These are phyloP conservation scores for Penicillium atrosanguineum DNA, from an alignment of 495 filamentous ascomycete genomes.

Conservation along the genomic window DNA sequence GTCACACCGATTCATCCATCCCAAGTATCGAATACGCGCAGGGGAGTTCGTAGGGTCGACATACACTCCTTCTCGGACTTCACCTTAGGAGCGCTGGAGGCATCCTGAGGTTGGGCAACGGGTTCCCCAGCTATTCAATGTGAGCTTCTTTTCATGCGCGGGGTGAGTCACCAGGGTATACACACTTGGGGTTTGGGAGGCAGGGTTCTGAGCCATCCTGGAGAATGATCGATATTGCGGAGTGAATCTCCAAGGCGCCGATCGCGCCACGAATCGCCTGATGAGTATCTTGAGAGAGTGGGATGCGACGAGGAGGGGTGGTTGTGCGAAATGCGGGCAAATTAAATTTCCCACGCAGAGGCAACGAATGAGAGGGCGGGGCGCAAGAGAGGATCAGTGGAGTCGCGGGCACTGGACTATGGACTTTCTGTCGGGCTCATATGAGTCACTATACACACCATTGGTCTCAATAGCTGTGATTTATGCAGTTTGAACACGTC, in stretches of 20 bases:
- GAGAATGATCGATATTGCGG: constrained; percentile 45
- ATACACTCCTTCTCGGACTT: constrained; percentile 60
- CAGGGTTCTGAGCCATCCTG: constrained; percentile 60
- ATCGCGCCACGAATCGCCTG: constrained; percentile 47
- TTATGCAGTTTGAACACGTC: neutral
- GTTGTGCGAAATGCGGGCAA: constrained; percentile 37
- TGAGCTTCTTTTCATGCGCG: constrained; percentile 7
- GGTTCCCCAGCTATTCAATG: constrained; percentile 45
- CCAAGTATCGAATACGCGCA: neutral
- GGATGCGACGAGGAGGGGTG: constrained; percentile 28
- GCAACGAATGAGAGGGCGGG: constrained; percentile 32
- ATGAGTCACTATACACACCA: neutral
- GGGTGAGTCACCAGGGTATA: constrained; percentile 24
- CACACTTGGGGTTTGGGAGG: constrained; percentile 55
- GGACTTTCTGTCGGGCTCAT: neutral
- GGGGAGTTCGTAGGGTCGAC: constrained; percentile 13
- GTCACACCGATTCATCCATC: neutral
- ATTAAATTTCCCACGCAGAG: constrained; percentile 32
- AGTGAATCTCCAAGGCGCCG: constrained; percentile 49
- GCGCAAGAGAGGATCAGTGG: constrained; percentile 29
- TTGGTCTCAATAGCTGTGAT: neutral
- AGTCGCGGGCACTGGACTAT: constrained; percentile 17
- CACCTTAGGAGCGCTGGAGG: constrained; percentile 48
- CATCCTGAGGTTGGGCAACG: constrained; percentile 43
- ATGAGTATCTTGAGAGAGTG: constrained; percentile 48